These are phyloP conservation scores for Monascus purpureus DNA, from an alignment of 495 filamentous ascomycete genomes.

Conservation along the genomic window DNA sequence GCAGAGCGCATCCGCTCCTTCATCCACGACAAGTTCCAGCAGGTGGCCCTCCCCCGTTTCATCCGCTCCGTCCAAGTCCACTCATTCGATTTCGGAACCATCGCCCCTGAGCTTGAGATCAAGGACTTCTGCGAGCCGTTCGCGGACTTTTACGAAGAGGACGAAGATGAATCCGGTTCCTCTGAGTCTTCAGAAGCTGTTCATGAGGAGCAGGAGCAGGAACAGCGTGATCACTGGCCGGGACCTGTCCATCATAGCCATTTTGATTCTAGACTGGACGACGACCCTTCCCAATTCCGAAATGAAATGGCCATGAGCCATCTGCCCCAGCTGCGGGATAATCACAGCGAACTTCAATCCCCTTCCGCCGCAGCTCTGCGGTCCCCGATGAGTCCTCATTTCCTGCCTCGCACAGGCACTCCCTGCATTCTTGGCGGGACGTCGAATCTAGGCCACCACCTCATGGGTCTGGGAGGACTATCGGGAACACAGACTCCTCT, in stretches of 20 bases:
- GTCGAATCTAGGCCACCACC: slow-evolving; percentile 82
- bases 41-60: slow-evolving; percentile 79
- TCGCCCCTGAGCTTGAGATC: slow-evolving; percentile 73
- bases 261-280: slow-evolving; percentile 3
- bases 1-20: slow-evolving; percentile 81
- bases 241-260: background rate
- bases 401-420: slow-evolving; percentile 49
- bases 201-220: background rate
- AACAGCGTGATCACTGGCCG: background rate
- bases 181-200: slow-evolving; percentile 28
- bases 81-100: slow-evolving; percentile 78
- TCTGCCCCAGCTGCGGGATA: slow-evolving; percentile 11
- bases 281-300: slow-evolving; percentile 17
- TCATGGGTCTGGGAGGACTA: slow-evolving; percentile 55
- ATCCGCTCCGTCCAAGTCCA: slow-evolving; percentile 93
- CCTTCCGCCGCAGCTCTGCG: slow-evolving; percentile 14
- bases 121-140: slow-evolving; percentile 95
- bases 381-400: slow-evolving; percentile 43
- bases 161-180: slow-evolving; percentile 33
- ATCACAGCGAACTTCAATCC: slow-evolving; percentile 15
- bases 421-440: slow-evolving; percentile 75
- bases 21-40: slow-evolving; percentile 89
- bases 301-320: slow-evolving; percentile 20
- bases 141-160: slow-evolving; percentile 91
- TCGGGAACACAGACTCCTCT: slow-evolving; percentile 80